Conservation (phyloP, 1,284 basidiomycete genomes). For the Cryptococcus sp. region DNA sequence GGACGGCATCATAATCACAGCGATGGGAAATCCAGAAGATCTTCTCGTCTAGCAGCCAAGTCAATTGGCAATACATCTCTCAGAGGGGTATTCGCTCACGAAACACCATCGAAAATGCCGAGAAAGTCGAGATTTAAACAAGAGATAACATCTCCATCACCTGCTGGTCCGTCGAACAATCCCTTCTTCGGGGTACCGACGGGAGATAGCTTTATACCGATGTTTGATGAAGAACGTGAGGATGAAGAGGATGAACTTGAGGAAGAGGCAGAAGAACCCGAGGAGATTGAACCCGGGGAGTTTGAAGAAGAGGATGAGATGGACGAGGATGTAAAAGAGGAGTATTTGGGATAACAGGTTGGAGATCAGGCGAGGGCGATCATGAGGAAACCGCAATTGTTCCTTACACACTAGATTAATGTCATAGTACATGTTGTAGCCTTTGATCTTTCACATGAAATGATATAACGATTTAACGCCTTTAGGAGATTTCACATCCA, state of each 20-base stretch:
- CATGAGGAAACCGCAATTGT: too few relatives aligned
- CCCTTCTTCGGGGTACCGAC: not conserved
- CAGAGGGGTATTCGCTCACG: not conserved
- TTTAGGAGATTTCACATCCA: too few relatives aligned
- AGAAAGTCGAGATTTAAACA: not conserved
- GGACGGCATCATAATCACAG: too few relatives aligned
- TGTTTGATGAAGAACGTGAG: not conserved
- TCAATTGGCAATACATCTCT: too few relatives aligned
- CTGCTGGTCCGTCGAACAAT: not conserved
- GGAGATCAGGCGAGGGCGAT: too few relatives aligned
- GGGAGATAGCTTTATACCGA: not conserved
- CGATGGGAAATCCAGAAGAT: too few relatives aligned
- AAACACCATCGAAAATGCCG: not conserved
- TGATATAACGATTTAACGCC: too few relatives aligned
- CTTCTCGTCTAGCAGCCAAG: too few relatives aligned
- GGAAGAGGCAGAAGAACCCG: not conserved
- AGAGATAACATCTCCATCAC: not conserved
- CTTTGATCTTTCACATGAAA: too few relatives aligned
- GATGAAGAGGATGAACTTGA: not conserved
- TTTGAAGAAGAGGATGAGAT: not conserved
- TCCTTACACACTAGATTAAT: too few relatives aligned
- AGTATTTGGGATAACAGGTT: not conserved
- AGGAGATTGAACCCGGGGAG: not conserved
- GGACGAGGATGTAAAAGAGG: constrained; percentile 2
- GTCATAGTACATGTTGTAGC: too few relatives aligned